Evolutionary conservation across 345 rosid genomes (phyloP).

Genomic region (Odontarrhena argentea): DNA sequence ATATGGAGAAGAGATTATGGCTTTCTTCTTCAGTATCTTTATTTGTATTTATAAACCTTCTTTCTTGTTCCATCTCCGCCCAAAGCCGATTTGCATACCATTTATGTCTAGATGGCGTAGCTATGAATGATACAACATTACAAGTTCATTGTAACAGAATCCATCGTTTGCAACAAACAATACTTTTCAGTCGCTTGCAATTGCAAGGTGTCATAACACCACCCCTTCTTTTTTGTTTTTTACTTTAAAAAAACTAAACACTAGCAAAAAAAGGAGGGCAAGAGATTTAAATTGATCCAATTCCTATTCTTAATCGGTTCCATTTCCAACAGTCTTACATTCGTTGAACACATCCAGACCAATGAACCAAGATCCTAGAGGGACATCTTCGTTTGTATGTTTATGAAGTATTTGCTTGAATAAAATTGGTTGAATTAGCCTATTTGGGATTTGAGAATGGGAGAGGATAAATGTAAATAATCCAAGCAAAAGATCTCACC

Average conservation of each 20-base stretch:
- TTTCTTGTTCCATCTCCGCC: too few species aligned
- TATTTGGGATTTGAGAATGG: background rate
- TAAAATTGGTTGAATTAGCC: background rate
- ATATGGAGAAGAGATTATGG: background rate
- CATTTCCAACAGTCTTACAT: background rate
- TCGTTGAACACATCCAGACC: conserved; percentile 64
- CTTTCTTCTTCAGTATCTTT: background rate
- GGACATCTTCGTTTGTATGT: conserved; percentile 89
- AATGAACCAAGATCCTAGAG: conserved; percentile 83
- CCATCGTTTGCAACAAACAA: too few species aligned
- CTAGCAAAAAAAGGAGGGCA: too few species aligned
- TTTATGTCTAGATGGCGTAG: background rate
- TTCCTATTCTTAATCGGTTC: background rate
- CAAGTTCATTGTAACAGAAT: background rate
- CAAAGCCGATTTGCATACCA: background rate
- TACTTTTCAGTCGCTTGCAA: too few species aligned
- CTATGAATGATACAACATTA: background rate
- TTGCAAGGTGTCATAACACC: too few species aligned
- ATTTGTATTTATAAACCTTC: too few species aligned
- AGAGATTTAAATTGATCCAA: background rate
- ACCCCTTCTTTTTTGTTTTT: too few species aligned
- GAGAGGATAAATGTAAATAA: conserved; percentile 3
- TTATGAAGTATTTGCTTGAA: conserved; percentile 76
- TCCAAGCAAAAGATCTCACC: conserved; percentile 42
- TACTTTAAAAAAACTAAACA: too few species aligned